Conservation (phyloP, 768 basidiomycete genomes). For the Naganishia vishniacii region DNA sequence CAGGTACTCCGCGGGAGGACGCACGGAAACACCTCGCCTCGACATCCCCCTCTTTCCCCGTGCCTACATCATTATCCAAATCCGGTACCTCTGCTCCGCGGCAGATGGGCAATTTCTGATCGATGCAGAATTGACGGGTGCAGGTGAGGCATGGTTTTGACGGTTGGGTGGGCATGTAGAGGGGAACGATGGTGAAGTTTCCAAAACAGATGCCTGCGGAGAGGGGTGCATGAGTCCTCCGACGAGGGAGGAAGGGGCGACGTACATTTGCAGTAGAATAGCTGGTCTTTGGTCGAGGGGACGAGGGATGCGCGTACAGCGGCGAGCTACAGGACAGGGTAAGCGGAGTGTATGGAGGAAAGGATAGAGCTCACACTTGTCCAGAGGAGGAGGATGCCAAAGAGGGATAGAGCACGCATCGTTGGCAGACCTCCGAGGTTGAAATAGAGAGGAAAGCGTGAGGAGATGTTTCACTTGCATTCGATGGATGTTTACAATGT, state of each 20-base stretch:
- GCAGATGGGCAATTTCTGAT: constrained; percentile 78
- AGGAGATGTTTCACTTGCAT: no score
- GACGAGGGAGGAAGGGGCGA: not conserved
- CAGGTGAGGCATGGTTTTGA: constrained; percentile 87
- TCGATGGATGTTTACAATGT: no score
- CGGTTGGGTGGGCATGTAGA: constrained; percentile 74
- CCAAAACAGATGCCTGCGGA: constrained; percentile 80
- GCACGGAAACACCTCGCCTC: constrained; percentile 92
- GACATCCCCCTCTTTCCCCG: constrained; percentile 90
- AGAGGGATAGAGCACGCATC: not conserved
- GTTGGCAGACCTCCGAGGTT: not conserved
- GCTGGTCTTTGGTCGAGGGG: constrained; percentile 20
- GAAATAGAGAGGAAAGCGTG: no score
- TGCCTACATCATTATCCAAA: constrained; percentile 83
- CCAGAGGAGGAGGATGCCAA: not conserved
- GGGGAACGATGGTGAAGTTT: constrained; percentile 77
- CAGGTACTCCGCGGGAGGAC: constrained; percentile 50
- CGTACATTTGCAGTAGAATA: constrained; percentile 49
- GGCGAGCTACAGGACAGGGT: not conserved
- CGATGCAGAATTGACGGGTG: constrained; percentile 91
- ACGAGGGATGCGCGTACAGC: not conserved
- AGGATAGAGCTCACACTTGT: not conserved
- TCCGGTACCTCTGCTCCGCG: constrained; percentile 59
- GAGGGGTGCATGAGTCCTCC: not conserved
- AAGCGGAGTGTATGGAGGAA: not conserved